These are phyloP conservation scores for Magnolia changhungtana DNA, from an alignment of 164 flowering plant genomes.

Conservation along the genomic window DNA sequence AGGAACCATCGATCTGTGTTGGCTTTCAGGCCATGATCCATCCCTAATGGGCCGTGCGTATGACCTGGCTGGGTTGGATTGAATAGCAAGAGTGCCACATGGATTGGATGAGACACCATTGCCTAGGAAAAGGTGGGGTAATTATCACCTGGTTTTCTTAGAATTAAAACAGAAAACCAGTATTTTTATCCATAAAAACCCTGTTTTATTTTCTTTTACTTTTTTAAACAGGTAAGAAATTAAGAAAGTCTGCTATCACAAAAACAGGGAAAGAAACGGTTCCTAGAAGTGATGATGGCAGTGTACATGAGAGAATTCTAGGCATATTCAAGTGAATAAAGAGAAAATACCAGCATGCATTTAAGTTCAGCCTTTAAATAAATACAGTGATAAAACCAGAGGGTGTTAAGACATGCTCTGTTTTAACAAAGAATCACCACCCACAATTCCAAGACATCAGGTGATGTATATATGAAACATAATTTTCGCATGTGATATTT, in stretches of 20 bases:
- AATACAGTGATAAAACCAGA: not conserved
- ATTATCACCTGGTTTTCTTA: no score
- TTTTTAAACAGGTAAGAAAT: not conserved
- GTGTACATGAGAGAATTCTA: not conserved
- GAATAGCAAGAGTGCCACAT: no score
- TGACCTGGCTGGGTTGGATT: no score
- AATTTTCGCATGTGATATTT: not conserved
- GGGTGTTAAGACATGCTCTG: not conserved
- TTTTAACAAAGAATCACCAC: not conserved
- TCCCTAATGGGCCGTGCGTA: no score
- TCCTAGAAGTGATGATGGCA: not conserved
- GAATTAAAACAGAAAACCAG: no score
- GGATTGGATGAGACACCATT: no score
- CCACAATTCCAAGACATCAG: not conserved
- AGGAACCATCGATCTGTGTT: no score
- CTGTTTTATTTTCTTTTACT: no score
- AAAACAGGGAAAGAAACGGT: not conserved
- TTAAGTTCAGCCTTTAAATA: not conserved
- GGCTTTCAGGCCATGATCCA: no score
- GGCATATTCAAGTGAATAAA: not conserved
- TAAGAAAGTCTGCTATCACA: not conserved
- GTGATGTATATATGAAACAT: not conserved
- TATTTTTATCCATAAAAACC: not conserved
- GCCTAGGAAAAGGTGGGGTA: no score
- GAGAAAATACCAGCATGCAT: not conserved